A percentile compares a stretch with the other conserved stretches of the same genome.
Conservation (phyloP, 1,139 yeast genomes). For the Taphrina flavorubra region DNA sequence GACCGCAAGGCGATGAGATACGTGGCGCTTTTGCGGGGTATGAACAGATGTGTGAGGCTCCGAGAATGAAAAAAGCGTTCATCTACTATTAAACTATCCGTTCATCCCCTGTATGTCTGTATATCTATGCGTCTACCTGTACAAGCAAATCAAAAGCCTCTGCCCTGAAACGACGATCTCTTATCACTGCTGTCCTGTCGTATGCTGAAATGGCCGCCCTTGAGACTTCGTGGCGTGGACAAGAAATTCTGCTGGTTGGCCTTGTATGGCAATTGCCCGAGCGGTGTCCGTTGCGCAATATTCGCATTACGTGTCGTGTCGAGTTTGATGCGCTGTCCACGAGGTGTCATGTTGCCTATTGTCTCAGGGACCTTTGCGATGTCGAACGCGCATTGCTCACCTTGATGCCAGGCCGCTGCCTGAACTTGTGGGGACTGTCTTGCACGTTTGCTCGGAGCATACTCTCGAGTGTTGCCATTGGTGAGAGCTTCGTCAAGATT, state of each 20-base stretch:
- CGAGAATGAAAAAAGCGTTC: too few species aligned
- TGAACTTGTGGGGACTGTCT: conserved; percentile 3
- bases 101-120: not conserved
- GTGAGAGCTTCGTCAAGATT: conserved; percentile 12
- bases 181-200: not conserved
- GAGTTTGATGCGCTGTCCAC: conserved; percentile 7
- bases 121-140: not conserved
- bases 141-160: conserved; percentile 1
- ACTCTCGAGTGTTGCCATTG: not conserved
- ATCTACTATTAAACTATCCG: too few species aligned
- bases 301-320: not conserved
- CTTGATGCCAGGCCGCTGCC: not conserved
- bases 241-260: conserved; percentile 22
- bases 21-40: conserved; percentile 12
- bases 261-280: conserved; percentile 4
- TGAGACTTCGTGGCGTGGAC: conserved; percentile 13
- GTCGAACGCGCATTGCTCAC: not conserved
- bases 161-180: not conserved
- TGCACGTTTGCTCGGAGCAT: not conserved
- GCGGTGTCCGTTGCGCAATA: conserved; percentile 5
- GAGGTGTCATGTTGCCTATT: not conserved
- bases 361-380: not conserved
- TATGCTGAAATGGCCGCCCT: not conserved
- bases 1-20: conserved; percentile 3
- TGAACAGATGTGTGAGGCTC: not conserved